Evolutionary conservation across 1,284 basidiomycete genomes (phyloP).

Genomic region (Chalciporus sp.): DNA sequence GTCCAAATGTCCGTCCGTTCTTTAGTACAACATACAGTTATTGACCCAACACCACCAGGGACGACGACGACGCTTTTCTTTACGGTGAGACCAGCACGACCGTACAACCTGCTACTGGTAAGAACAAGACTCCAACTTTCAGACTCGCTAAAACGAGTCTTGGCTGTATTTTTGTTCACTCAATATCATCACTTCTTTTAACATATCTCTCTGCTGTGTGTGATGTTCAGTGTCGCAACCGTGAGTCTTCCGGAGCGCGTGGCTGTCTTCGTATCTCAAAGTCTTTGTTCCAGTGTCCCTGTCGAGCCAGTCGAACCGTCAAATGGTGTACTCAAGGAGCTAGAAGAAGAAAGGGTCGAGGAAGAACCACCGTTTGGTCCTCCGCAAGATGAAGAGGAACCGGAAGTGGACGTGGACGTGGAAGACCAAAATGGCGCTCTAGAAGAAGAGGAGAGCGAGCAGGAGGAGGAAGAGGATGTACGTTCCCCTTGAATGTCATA

Average conservation of each 20-base stretch:
- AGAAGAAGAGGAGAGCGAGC: constrained; percentile 34
- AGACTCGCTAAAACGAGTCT: constrained; percentile 24
- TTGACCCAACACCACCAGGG: constrained; percentile 39
- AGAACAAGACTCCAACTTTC: constrained; percentile 34
- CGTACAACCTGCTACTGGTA: constrained; percentile 44
- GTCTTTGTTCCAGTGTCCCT: constrained; percentile 43
- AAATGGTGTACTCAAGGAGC: constrained; percentile 49
- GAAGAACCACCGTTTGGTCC: constrained; percentile 32
- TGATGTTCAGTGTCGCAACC: constrained; percentile 51
- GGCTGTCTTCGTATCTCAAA: constrained; percentile 19
- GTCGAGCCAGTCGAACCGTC: constrained; percentile 44
- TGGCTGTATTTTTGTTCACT: constrained; percentile 37
- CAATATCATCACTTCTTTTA: constrained; percentile 43
- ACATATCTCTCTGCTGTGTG: constrained; percentile 38
- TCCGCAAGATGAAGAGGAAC: constrained; percentile 32
- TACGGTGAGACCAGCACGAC: constrained; percentile 58
- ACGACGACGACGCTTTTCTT: constrained; percentile 77
- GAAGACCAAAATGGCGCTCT: constrained; percentile 29
- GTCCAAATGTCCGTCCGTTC: constrained; percentile 34
- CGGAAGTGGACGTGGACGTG: constrained; percentile 34
- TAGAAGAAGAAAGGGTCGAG: constrained; percentile 52
- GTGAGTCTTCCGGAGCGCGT: constrained; percentile 46
- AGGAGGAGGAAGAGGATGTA: constrained; percentile 39
- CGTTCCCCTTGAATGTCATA: constrained; percentile 8
- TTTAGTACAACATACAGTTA: constrained; percentile 19